Percentiles rank a stretch among this genome's conserved stretches.
Conservation (phyloP, 75 land plant genomes). For the Gnetum montanum region DNA sequence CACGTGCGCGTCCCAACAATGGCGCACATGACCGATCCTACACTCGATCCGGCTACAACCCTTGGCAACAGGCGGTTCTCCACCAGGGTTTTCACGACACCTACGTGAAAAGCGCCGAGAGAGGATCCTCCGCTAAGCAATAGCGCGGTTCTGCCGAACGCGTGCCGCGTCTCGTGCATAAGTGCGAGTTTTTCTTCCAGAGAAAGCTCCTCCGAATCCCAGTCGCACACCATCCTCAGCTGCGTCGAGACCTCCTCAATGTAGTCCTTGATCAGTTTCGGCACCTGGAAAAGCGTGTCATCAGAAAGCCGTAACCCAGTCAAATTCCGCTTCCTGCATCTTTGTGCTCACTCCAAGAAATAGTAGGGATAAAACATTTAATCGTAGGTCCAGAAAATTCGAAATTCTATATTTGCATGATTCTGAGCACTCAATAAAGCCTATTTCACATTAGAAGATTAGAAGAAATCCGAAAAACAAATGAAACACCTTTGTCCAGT, state of each 20-base stretch:
- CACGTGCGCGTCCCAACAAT: constrained; percentile 85
- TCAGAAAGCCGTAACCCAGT: no score
- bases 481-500: no score
- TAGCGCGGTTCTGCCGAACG: constrained; percentile 92
- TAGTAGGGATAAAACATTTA: no score
- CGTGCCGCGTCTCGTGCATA: constrained; percentile 94
- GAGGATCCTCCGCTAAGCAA: constrained; percentile 97
- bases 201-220: constrained; percentile 69
- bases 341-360: no score
- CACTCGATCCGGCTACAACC: constrained; percentile 93
- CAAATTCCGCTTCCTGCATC: no score
- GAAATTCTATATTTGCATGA: no score
- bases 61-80: constrained; percentile 89
- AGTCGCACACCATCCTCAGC: constrained; percentile 83
- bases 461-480: no score
- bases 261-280: constrained; percentile 87
- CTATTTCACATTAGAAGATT: no score
- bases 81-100: constrained; percentile 86
- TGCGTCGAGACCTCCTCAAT: constrained; percentile 95
- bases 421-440: no score
- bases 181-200: constrained; percentile 95
- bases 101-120: constrained; percentile 92
- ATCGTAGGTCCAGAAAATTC: no score
- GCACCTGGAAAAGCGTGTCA: constrained; percentile 35
- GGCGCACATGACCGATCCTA: constrained; percentile 88